phyloP scores from a whole-genome alignment of 1,284 basidiomycete genomes.

The Bondarzewia mesenterica region DNA sequence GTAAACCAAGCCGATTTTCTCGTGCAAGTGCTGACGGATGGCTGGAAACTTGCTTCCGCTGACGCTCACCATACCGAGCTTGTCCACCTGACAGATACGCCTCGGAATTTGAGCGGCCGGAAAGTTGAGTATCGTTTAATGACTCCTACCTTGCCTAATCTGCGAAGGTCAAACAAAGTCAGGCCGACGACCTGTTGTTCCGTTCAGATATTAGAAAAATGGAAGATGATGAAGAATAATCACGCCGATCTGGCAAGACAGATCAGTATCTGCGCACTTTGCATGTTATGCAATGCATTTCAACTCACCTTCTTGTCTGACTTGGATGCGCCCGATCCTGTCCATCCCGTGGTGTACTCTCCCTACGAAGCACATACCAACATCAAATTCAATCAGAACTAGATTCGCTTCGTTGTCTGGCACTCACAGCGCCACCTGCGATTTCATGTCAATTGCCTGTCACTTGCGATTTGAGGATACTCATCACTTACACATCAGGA shows the following conservation, averaged over 20 bases:
- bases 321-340: constrained; percentile 81
- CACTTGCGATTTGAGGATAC: too few species aligned
- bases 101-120: constrained; percentile 1
- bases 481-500: constrained; percentile 58
- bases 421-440: constrained; percentile 56
- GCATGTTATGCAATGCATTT: background rate
- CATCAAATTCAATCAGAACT: too few species aligned
- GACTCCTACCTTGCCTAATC: constrained; percentile 67
- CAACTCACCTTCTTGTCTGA: constrained; percentile 82
- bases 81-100: constrained; percentile 40
- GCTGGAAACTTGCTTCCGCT: constrained; percentile 81
- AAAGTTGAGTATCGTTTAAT: background rate
- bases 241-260: constrained; percentile 52
- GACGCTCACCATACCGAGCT: constrained; percentile 78
- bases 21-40: constrained; percentile 73
- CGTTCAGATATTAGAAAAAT: background rate
- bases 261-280: background rate
- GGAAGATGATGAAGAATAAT: constrained; percentile 17
- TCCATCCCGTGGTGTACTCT: constrained; percentile 94
- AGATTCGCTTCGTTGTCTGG: background rate
- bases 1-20: constrained; percentile 81
- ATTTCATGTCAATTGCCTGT: background rate
- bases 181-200: constrained; percentile 72
- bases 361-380: too few species aligned
- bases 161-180: constrained; percentile 84